Base-by-base conservation (phyloP, 1,284 basidiomycete genomes). In the Mycena citricolor region DNA sequence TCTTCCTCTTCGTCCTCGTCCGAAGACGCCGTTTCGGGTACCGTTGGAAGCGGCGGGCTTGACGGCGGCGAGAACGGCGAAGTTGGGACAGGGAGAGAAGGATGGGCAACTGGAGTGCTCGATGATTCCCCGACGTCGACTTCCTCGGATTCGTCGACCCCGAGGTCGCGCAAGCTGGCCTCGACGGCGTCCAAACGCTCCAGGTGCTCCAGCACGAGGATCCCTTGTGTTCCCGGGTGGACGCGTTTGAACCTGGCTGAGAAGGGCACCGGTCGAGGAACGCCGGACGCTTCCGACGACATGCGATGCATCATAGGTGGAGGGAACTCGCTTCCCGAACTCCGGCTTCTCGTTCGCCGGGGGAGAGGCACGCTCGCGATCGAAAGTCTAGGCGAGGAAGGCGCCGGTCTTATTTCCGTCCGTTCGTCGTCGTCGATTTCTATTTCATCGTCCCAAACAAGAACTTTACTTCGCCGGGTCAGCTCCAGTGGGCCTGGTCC, bases 381-480 rank as follows among this genome's bases (percentile, higher is more conserved):
- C 12, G 84, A 86, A 17, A 75, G 66, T 36, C 70, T 77, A 6
- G 82, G 82, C 11, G 71, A 58, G n/a, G n/a, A n/a, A 16, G 67
- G 62, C 28, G 61, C 58, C n/a, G 68, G 70, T 24, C n/a, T n/a
- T 43, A 56, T 65, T 42, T 73, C 72, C 30, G 61, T 66, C 28
- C 70, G 57, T 16, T 67, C 62, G 46, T 86, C 83, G 53, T 85
- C 83, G 24, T 76, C 64, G n/a, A 90, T 64, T 61, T 89, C 85
- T n/a, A 86, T 65, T 53, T 88, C 84, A 48, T 93, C 90, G 55
- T 90, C 85, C 84, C 86, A 89, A 11, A 94, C 86, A 20, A 89
- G 72, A 10, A 83, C 79, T 60, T 82, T 90, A 43, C 77, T 78
- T 46, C 90, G 69, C 13, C 90, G 76, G 5, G 90, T 92, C 17